phyloP scores from a whole-genome alignment of 352 stramenopile genomes.

The Thalassiosira hispida region DNA sequence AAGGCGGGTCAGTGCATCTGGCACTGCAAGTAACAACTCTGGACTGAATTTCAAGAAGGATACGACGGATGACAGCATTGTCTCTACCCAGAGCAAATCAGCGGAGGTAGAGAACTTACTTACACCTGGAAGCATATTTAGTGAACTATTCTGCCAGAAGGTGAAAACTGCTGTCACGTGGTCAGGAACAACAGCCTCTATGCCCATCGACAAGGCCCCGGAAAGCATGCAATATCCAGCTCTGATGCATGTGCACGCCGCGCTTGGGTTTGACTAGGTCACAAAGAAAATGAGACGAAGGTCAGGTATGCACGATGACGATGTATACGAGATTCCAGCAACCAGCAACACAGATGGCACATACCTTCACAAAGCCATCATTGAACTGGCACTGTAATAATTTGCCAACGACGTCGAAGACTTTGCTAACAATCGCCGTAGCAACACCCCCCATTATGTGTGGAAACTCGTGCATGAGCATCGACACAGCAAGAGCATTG shows the following conservation, averaged over 20 bases:
- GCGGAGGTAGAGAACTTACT: constrained; percentile 67
- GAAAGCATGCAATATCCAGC: constrained; percentile 80
- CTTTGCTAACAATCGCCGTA: constrained; percentile 62
- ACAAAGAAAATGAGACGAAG: neutral
- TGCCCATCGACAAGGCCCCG: constrained; percentile 71
- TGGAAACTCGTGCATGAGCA: constrained; percentile 78
- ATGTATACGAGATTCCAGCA: neutral
- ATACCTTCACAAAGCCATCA: constrained; percentile 64
- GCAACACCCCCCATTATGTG: constrained; percentile 73
- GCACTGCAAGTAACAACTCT: constrained; percentile 75
- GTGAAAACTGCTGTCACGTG: constrained; percentile 69
- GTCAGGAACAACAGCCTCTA: constrained; percentile 58
- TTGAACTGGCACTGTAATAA: constrained; percentile 74
- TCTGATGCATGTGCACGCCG: constrained; percentile 75
- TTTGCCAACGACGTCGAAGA: constrained; percentile 70
- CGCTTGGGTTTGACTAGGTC: constrained; percentile 56
- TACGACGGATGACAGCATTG: constrained; percentile 73
- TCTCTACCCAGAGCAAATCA: constrained; percentile 82
- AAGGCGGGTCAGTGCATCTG: constrained; percentile 78
- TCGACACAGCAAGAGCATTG: constrained; percentile 72
- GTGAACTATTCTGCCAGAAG: constrained; percentile 74
- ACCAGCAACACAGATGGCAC: neutral
- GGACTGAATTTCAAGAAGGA: constrained; percentile 81
- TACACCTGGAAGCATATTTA: constrained; percentile 57
- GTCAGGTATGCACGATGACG: neutral